Conservation (phyloP, 1,284 basidiomycete species). For the Pseudozyma flocculosa region DNA sequence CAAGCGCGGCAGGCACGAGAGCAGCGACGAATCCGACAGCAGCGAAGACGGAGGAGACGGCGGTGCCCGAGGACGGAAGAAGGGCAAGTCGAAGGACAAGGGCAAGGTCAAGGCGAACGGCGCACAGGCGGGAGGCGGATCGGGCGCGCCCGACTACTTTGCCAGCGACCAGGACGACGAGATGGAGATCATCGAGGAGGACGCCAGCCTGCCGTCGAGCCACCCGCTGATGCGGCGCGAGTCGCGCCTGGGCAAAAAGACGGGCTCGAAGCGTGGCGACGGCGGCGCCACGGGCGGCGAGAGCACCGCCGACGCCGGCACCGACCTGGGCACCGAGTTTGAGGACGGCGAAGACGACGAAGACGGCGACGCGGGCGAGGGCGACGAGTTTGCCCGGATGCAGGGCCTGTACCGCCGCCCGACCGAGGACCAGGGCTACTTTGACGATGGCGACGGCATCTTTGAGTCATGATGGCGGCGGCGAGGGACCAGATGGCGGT, state of each 20-base stretch:
- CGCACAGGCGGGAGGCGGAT: background rate
- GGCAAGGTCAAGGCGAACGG: conserved; percentile 2
- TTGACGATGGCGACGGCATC: conserved; percentile 11
- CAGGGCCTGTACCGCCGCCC: conserved; percentile 1
- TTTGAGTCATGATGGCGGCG: too few relatives aligned
- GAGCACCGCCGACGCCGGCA: conserved; percentile 2
- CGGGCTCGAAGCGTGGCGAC: conserved; percentile 6
- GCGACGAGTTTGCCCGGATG: conserved; percentile 3
- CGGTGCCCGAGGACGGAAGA: background rate
- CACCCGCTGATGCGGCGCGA: conserved; percentile 27
- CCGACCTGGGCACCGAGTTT: conserved; percentile 26
- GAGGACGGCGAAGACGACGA: conserved; percentile 23
- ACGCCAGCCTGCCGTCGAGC: conserved; percentile 24
- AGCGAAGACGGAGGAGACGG: background rate
- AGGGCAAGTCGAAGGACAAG: conserved; percentile 8
- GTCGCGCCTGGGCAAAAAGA: conserved; percentile 16
- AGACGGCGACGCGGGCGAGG: conserved; percentile 6
- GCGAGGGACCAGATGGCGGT: too few relatives aligned
- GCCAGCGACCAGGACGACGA: conserved; percentile 21
- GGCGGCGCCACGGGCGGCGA: conserved; percentile 20
- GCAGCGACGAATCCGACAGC: conserved; percentile 1
- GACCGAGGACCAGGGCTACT: conserved; percentile 15
- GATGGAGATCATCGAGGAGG: conserved; percentile 26
- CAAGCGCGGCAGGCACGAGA: conserved; percentile 19
- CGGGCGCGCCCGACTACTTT: conserved; percentile 13